Evolutionary conservation across 2,329 filamentous ascomycete species (phyloP).

Genomic region (Capronia americana): DNA sequence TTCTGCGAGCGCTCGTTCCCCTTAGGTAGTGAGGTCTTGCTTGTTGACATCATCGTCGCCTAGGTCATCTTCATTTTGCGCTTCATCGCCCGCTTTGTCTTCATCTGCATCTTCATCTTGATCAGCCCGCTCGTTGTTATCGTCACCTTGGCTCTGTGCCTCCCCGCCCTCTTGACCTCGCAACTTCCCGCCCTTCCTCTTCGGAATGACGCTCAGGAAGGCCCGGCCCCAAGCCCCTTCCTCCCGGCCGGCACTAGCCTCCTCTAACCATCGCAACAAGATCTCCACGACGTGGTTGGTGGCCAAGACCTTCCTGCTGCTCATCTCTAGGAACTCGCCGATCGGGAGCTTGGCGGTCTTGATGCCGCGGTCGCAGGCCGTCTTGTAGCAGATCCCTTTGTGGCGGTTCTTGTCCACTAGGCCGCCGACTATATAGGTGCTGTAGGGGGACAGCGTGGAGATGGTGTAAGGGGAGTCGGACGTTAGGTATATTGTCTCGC

Average conservation of each 20-base stretch:
- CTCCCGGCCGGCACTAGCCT: slow-evolving; percentile 44
- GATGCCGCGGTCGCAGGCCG: slow-evolving; percentile 71
- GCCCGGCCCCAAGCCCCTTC: slow-evolving; percentile 85
- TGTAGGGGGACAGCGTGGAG: slow-evolving; percentile 81
- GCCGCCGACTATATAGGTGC: slow-evolving; percentile 90
- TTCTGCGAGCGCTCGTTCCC: background rate
- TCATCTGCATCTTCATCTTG: slow-evolving; percentile 43
- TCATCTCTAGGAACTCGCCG: slow-evolving; percentile 92
- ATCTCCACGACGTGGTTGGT: slow-evolving; percentile 98
- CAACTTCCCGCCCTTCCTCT: slow-evolving; percentile 80
- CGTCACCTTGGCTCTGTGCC: background rate
- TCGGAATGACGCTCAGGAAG: slow-evolving; percentile 86
- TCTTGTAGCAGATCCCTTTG: slow-evolving; percentile 90
- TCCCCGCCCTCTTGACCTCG: slow-evolving; percentile 47
- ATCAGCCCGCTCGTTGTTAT: background rate
- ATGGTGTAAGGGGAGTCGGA: slow-evolving; percentile 90
- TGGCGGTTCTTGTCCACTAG: slow-evolving; percentile 96
- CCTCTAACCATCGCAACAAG: slow-evolving; percentile 89
- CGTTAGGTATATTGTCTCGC: slow-evolving; percentile 82
- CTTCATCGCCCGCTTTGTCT: slow-evolving; percentile 15
- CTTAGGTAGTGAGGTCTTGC: background rate
- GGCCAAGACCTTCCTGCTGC: slow-evolving; percentile 80
- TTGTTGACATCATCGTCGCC: slow-evolving; percentile 12
- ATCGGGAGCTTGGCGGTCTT: slow-evolving; percentile 92
- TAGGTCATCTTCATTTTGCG: background rate